Evolutionary conservation across 2,329 filamentous ascomycete species (phyloP).

Genomic region (Sclerotiophoma versabilis): DNA sequence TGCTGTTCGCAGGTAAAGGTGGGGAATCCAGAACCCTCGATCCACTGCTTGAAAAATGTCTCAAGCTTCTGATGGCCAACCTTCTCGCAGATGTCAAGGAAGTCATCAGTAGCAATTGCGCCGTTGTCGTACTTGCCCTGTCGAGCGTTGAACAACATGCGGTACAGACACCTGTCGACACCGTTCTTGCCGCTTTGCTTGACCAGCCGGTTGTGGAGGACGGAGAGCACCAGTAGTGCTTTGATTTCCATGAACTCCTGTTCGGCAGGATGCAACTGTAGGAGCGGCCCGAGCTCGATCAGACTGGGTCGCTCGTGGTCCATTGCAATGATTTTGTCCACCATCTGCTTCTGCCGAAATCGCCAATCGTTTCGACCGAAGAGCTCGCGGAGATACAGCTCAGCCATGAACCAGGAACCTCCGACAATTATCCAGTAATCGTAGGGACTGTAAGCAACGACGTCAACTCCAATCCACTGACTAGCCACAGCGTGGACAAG

Average conservation of each 20-base stretch:
- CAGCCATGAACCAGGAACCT: constrained; percentile 92
- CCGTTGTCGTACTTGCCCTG: constrained; percentile 76
- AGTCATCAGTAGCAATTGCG: constrained; percentile 76
- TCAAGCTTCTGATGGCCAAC: constrained; percentile 87
- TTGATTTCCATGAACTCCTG: constrained; percentile 91
- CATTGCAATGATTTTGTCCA: constrained; percentile 80
- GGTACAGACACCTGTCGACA: constrained; percentile 83
- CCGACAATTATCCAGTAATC: constrained; percentile 92
- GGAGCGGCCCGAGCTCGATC: constrained; percentile 76
- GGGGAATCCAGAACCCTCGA: constrained; percentile 86
- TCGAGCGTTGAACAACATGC: constrained; percentile 84
- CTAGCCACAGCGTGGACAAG: constrained; percentile 85
- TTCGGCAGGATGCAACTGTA: constrained; percentile 85
- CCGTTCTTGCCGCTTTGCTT: constrained; percentile 88
- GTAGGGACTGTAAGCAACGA: constrained; percentile 79
- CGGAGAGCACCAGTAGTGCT: constrained; percentile 88
- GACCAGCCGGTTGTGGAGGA: constrained; percentile 86
- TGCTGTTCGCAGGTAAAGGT: constrained; percentile 83
- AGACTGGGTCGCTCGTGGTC: constrained; percentile 85
- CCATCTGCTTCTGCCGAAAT: constrained; percentile 84
- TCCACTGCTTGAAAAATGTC: constrained; percentile 92
- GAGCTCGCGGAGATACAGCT: constrained; percentile 86
- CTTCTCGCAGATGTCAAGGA: constrained; percentile 86
- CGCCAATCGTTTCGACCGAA: constrained; percentile 95
- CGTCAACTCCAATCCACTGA: constrained; percentile 94